Base-by-base conservation (phyloP, 306 rosid species). In the Canavalia ensiformis region DNA sequence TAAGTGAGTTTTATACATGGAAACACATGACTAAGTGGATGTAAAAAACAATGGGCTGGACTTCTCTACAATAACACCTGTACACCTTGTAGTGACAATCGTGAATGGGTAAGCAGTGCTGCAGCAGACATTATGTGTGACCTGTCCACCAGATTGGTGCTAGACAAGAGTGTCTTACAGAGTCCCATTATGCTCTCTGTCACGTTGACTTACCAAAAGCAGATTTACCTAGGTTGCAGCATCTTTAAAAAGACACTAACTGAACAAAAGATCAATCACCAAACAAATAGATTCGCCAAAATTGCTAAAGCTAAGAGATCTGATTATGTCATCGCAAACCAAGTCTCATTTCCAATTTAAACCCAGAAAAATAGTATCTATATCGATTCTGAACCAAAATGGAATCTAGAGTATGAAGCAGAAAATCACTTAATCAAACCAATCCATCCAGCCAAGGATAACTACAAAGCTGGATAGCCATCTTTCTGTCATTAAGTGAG, bases 201-300 rank as follows among this genome's bases (percentile, higher is more conserved):
- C 83, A 62, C 49, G 55, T 83, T 60, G 82, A 67, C 72, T 77
- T 77, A 75, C 77, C 81, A 75, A 82, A 74, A 81, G 80, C 74
- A 77, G 46, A 72, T 59, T 63, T 72, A 46, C 74, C 47, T 71
- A 77, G 80, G 80, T 64, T 72, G 49, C 78, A 64, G 75, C 68
- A 82, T 56, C 39, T 82, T 59, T 34, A 31, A 11, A 55, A 39
- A 8, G 29, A 59, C 4, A 41, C 42, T 2, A 34, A 39, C 51
- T 34, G 58, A 47, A 82, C 56, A 75, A 57, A 72, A 49, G n/a
- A n/a, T n/a, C n/a, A n/a, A 47, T 50, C 7, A 58, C 78, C 6
- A 68, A 68, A 76, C 66, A 68, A 39, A 68, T 68, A 65, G n/a
- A n/a, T n/a, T 47, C 52, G 68, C 50, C 1, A 6, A 8, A 8